Percentiles rank a stretch among this genome's conserved stretches.
Evolutionary conservation across 2,329 filamentous ascomycete species (phyloP).

Genomic region (Ophiostoma tasmaniense): DNA sequence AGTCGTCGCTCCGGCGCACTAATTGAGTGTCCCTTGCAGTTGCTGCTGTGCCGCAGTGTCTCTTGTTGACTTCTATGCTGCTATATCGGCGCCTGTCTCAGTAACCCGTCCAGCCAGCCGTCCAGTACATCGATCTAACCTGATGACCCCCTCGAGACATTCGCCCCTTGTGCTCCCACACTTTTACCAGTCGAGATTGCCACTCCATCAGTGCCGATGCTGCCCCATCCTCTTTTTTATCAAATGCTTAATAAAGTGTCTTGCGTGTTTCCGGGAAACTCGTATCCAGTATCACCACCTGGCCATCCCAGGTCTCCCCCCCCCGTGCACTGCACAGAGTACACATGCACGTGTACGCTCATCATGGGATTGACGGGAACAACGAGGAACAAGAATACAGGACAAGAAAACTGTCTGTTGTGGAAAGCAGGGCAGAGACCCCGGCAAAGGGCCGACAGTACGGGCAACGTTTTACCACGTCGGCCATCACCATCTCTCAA

Average conservation of each 20-base stretch:
- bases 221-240: neutral
- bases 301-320: neutral
- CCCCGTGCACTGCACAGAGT: neutral
- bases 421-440: neutral
- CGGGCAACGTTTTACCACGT: neutral
- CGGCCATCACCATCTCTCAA: neutral
- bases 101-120: neutral
- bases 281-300: neutral
- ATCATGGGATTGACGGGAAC: neutral
- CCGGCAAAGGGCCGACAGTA: conserved; percentile 1
- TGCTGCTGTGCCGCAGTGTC: neutral
- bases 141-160: neutral
- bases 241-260: neutral
- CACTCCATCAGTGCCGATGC: neutral
- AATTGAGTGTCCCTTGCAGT: neutral
- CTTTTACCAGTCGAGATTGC: neutral
- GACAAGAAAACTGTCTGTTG: neutral
- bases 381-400: too few species aligned
- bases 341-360: neutral
- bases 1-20: neutral
- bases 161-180: neutral
- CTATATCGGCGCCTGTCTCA: neutral
- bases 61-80: neutral
- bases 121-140: neutral
- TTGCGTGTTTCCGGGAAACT: neutral